These are phyloP conservation scores for Penicilliopsis zonata DNA, from an alignment of 495 filamentous ascomycete species.

Conservation along the genomic window DNA sequence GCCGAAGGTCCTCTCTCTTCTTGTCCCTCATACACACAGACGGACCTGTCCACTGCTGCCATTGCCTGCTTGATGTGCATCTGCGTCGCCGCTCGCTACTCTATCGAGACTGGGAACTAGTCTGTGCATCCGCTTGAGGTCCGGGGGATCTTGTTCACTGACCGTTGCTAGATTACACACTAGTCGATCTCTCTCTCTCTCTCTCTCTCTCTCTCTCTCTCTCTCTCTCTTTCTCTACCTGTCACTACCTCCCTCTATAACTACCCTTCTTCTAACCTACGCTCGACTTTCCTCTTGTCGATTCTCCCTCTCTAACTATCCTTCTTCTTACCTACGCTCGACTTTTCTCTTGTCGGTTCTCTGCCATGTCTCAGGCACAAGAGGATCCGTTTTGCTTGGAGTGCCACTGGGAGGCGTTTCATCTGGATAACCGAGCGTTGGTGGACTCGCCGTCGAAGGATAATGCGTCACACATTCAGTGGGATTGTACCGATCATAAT, in stretches of 20 bases:
- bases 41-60: no score
- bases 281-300: background rate
- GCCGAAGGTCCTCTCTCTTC: no score
- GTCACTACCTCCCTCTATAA: background rate
- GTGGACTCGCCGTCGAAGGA: conserved; percentile 10
- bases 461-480: conserved; percentile 12
- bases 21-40: no score
- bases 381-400: conserved; percentile 30
- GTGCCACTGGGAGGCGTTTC: conserved; percentile 31
- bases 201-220: background rate
- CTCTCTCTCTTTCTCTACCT: background rate
- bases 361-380: conserved; percentile 24
- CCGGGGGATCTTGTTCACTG: background rate
- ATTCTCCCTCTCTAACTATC: background rate
- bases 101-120: background rate
- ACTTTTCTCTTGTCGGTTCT: background rate
- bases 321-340: background rate
- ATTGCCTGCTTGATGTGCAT: no score
- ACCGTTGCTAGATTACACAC: background rate
- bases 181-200: background rate
- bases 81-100: no score
- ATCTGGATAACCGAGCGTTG: conserved; percentile 21
- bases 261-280: background rate
- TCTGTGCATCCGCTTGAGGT: background rate
- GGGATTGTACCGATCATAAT: conserved; percentile 22